A percentile compares a stretch with the other conserved stretches of the same genome.
phyloP scores from a whole-genome alignment of 352 stramenopile genomes.

The Achlya hypogyna region DNA sequence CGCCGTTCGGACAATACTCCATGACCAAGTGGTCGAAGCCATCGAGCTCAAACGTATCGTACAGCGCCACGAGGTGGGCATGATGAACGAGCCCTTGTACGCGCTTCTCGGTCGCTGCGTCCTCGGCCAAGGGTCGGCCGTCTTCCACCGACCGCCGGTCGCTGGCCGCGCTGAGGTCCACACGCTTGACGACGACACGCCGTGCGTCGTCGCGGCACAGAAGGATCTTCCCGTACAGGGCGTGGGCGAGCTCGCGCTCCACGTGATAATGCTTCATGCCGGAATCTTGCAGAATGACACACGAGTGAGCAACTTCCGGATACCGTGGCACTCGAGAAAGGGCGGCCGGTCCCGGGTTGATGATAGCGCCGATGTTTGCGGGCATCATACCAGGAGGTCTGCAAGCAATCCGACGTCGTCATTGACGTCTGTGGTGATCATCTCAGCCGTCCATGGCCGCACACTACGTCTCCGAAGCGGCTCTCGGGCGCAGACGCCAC shows the following conservation, averaged over 20 bases:
- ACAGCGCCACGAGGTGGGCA: constrained; percentile 36
- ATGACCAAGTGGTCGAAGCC: constrained; percentile 41
- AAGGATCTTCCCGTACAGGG: constrained; percentile 11
- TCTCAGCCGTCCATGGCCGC: too few relatives aligned
- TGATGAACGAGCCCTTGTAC: constrained; percentile 23
- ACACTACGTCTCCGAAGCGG: too few relatives aligned
- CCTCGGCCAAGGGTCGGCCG: neutral
- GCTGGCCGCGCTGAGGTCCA: constrained; percentile 9
- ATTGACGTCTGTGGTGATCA: too few relatives aligned
- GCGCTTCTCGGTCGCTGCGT: constrained; percentile 11
- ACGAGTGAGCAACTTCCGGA: neutral
- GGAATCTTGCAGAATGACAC: neutral
- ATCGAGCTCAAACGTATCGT: constrained; percentile 36
- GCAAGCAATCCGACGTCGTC: too few relatives aligned
- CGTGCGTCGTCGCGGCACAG: constrained; percentile 1
- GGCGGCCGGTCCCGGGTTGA: too few relatives aligned
- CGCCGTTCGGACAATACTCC: constrained; percentile 22
- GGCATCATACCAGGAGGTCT: too few relatives aligned
- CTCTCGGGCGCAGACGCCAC: too few relatives aligned
- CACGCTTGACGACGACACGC: constrained; percentile 14
- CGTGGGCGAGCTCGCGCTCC: constrained; percentile 5
- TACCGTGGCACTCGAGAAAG: neutral
- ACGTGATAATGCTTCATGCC: constrained; percentile 10
- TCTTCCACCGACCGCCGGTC: neutral
- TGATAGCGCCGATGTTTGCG: too few relatives aligned